Percentiles rank a stretch among this genome's conserved stretches.
Evolutionary conservation across 257 asterid genomes (phyloP).

Genomic region (Paraleonurus japonicus): DNA sequence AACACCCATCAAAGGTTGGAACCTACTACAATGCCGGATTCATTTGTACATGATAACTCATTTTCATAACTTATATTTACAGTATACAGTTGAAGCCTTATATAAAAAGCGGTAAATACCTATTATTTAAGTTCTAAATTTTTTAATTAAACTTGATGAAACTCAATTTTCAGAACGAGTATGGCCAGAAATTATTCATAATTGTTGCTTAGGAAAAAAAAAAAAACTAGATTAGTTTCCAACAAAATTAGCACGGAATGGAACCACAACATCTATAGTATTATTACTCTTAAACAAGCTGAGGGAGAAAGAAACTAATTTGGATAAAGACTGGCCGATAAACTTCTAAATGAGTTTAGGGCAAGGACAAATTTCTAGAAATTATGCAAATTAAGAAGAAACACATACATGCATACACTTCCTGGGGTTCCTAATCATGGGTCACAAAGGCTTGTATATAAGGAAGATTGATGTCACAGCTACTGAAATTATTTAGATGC

Average conservation of each 20-base stretch:
- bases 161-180: neutral
- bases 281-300: neutral
- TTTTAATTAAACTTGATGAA: neutral
- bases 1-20: neutral
- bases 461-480: neutral
- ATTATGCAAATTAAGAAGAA: neutral
- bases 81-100: neutral
- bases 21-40: neutral
- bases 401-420: neutral
- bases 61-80: neutral
- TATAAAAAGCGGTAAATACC: neutral
- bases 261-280: neutral
- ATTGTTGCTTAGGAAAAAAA: neutral
- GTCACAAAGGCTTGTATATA: conserved; percentile 9
- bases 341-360: conserved; percentile 5
- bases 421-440: neutral
- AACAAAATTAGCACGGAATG: neutral
- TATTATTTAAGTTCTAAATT: neutral
- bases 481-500: conserved; percentile 21
- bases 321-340: neutral
- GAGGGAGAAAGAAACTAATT: neutral
- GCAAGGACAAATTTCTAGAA: neutral
- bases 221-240: neutral
- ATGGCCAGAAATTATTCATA: neutral
- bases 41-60: neutral